phyloP scores from a whole-genome alignment of 169 alveolate genomes.

The Cryptosporidium felis region DNA sequence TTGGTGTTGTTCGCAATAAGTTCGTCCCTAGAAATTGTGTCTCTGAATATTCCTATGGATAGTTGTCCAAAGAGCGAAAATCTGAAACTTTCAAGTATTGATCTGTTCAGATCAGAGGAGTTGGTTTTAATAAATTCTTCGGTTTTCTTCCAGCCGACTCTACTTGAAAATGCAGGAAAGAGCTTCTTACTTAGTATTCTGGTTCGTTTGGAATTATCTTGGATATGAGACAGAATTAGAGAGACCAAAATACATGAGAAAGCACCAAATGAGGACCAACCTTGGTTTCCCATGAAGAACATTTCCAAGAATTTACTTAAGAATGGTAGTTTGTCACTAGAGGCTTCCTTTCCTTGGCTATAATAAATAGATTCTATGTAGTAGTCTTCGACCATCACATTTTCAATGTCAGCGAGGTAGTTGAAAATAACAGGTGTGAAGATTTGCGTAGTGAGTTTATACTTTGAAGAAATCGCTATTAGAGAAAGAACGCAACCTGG shows the following conservation, averaged over 20 bases:
- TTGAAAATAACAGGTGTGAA: constrained; percentile 25
- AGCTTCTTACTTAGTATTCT: constrained; percentile 9
- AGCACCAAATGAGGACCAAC: background rate
- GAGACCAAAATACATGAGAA: constrained; percentile 5
- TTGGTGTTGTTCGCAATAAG: constrained; percentile 1
- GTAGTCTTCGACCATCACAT: constrained; percentile 19
- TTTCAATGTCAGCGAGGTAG: constrained; percentile 29
- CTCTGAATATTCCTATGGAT: background rate
- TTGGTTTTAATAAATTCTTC: constrained; percentile 28
- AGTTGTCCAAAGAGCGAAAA: constrained; percentile 39
- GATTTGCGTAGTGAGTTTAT: constrained; percentile 2
- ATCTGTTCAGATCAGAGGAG: constrained; percentile 2
- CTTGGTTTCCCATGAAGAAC: background rate
- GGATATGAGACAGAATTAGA: background rate
- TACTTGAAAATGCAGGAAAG: background rate
- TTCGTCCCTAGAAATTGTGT: constrained; percentile 40
- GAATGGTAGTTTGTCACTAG: background rate
- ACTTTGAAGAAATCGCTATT: constrained; percentile 14
- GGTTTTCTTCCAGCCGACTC: constrained; percentile 7
- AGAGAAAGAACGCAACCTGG: constrained; percentile 45
- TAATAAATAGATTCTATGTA: constrained; percentile 2
- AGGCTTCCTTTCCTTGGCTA: background rate
- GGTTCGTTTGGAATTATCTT: background rate
- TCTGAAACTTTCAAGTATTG: constrained; percentile 56
- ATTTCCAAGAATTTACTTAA: constrained; percentile 13